phyloP scores from a whole-genome alignment of 805 yeast genomes.

The Martiniozyma abietophila region DNA sequence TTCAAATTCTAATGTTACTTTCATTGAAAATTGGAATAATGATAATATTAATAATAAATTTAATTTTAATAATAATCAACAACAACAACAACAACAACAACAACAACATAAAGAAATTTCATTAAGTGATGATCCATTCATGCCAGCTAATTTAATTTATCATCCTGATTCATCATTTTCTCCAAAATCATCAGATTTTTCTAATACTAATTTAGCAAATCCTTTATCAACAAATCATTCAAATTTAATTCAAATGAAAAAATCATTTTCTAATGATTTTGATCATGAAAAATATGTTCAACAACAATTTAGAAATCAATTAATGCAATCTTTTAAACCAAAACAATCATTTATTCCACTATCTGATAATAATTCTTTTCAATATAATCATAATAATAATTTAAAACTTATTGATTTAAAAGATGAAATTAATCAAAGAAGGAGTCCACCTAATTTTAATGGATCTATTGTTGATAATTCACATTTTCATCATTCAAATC shows the following conservation, averaged over 20 bases:
- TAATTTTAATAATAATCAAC: conserved; percentile 9
- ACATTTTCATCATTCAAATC: neutral
- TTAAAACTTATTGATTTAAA: too few species aligned
- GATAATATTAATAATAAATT: neutral
- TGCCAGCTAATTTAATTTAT: conserved; percentile 3
- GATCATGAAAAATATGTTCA: too few species aligned
- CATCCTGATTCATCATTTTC: neutral
- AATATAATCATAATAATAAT: too few species aligned
- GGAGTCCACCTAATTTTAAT: too few species aligned
- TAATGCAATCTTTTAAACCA: conserved; percentile 1
- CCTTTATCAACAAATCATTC: neutral
- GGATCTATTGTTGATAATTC: too few species aligned
- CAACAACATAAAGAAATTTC: conserved; percentile 19
- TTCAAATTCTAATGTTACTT: neutral
- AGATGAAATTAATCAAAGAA: conserved; percentile 1
- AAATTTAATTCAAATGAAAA: too few species aligned
- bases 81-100: conserved; percentile 16
- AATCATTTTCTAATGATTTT: too few species aligned
- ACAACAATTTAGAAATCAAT: conserved; percentile 3
- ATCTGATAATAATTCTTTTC: too few species aligned
- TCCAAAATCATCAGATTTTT: neutral
- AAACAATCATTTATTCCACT: neutral
- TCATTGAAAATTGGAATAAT: neutral
- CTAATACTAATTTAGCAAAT: neutral
- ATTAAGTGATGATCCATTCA: conserved; percentile 12